These are phyloP conservation scores for Daldinia concentrica DNA, from an alignment of 495 filamentous ascomycete genomes.

Conservation along the genomic window DNA sequence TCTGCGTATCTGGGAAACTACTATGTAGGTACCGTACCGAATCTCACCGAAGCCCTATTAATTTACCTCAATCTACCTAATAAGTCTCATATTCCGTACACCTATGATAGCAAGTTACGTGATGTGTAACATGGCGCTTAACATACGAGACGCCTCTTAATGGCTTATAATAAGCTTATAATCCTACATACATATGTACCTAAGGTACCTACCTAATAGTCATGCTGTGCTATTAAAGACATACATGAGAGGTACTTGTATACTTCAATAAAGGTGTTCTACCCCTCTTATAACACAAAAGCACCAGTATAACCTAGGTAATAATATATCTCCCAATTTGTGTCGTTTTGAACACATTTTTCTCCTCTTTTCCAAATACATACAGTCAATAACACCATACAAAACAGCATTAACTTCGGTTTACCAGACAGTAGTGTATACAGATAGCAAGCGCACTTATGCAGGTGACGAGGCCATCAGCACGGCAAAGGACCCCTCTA, in stretches of 20 bases:
- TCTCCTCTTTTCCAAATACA: background rate
- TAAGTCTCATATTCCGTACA: background rate
- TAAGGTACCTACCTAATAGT: background rate
- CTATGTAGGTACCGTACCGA: background rate
- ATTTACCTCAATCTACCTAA: background rate
- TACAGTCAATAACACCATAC: background rate
- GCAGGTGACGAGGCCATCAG: constrained; percentile 38
- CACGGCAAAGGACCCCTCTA: constrained; percentile 23
- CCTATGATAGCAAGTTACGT: background rate
- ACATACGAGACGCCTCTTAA: constrained; percentile 12
- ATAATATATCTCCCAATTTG: background rate
- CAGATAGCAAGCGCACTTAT: constrained; percentile 32
- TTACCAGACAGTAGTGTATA: constrained; percentile 1
- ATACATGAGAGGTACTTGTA: too few relatives aligned
- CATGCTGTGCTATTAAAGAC: background rate
- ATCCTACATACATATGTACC: background rate
- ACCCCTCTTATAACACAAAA: background rate
- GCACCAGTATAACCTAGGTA: background rate
- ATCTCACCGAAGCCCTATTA: constrained; percentile 18
- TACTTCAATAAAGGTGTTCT: background rate
- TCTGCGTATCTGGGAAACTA: background rate
- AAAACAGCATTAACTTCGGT: background rate
- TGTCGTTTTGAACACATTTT: background rate
- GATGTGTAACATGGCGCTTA: constrained; percentile 36
- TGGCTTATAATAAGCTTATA: background rate